Evolutionary conservation across 306 rosid genomes (phyloP).

Genomic region (cucumber (Cucumis sativus)): Cucumber_9930_V3 NC_026657.2:4766001-4766500

Average conservation of each 20-base stretch:
- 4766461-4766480: too few species aligned
- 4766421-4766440: conserved; percentile 46
- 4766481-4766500: too few species aligned
- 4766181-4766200: conserved; percentile 12
- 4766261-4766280: conserved; percentile 8
- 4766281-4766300: too few species aligned
- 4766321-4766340: conserved; percentile 73
- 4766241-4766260: conserved; percentile 41
- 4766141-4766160: conserved; percentile 22
- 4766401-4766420: conserved; percentile 19
- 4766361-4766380: conserved; percentile 64
- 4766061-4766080: background rate
- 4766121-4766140: conserved; percentile 61
- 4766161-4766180: conserved; percentile 31
- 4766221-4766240: conserved; percentile 29
- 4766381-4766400: conserved; percentile 28
- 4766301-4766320: conserved; percentile 15
- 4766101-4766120: conserved; percentile 32
- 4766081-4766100: conserved; percentile 5
- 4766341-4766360: conserved; percentile 73
- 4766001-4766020: background rate
- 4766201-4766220: conserved; percentile 37
- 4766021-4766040: background rate
- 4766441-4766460: conserved; percentile 37
- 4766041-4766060: background rate